Evolutionary conservation across 2,329 filamentous ascomycete species (phyloP).

Genomic region (Phoma sp.): DNA sequence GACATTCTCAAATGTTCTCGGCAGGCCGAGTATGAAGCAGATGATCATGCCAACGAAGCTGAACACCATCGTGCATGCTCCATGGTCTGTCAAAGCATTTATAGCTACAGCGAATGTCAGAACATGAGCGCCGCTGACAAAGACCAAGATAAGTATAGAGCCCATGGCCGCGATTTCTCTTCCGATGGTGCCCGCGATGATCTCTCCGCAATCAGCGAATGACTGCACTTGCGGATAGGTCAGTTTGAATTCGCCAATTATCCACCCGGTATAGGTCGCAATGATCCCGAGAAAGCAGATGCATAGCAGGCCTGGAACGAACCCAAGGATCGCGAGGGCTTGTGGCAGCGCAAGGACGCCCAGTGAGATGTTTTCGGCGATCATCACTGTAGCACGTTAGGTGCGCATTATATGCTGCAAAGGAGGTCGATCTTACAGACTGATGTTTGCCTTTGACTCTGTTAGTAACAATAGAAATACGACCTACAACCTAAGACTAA

Average conservation of each 20-base stretch:
- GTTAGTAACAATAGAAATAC: background rate
- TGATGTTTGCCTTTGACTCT: slow-evolving; percentile 49
- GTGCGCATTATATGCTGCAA: background rate
- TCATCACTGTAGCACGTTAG: slow-evolving; percentile 53
- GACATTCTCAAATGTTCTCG: slow-evolving; percentile 67
- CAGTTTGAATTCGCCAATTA: slow-evolving; percentile 65
- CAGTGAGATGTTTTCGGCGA: slow-evolving; percentile 65
- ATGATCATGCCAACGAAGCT: slow-evolving; percentile 64
- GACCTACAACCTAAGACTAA: background rate
- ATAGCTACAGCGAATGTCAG: slow-evolving; percentile 73
- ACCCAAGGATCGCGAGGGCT: slow-evolving; percentile 58
- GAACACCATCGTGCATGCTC: slow-evolving; percentile 68
- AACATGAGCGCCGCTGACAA: slow-evolving; percentile 74
- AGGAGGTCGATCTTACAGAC: slow-evolving; percentile 38
- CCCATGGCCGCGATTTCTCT: slow-evolving; percentile 67
- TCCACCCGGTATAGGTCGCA: slow-evolving; percentile 66
- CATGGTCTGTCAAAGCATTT: slow-evolving; percentile 66
- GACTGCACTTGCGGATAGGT: slow-evolving; percentile 65
- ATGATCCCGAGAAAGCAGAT: slow-evolving; percentile 60
- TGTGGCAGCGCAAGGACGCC: slow-evolving; percentile 63
- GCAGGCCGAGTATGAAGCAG: slow-evolving; percentile 65
- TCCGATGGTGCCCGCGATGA: slow-evolving; percentile 66
- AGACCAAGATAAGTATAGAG: slow-evolving; percentile 68
- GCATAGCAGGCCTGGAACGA: slow-evolving; percentile 61
- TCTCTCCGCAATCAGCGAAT: slow-evolving; percentile 70